Conservation (phyloP, 257 asterid species). For the Penstemon newberryi region DNA sequence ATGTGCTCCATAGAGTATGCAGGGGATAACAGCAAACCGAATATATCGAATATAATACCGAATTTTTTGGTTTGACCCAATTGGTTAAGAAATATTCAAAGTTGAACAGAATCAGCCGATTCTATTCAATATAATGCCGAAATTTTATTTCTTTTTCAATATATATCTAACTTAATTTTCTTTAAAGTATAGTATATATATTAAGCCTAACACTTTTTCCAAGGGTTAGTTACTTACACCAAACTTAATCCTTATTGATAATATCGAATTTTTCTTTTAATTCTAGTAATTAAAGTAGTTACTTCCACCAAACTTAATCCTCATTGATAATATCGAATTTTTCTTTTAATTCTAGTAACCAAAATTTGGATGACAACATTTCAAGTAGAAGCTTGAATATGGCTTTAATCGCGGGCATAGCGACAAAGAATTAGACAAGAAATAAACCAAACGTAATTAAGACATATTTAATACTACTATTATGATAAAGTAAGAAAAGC, state of each 20-base stretch:
- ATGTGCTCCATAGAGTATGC: no score
- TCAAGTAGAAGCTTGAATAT: neutral
- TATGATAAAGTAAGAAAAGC: constrained; percentile 1
- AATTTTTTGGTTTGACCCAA: no score
- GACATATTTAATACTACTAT: neutral
- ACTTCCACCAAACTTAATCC: no score
- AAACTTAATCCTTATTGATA: no score
- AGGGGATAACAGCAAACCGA: no score
- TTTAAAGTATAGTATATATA: constrained; percentile 18
- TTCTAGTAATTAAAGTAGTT: constrained; percentile 14
- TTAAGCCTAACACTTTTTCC: no score
- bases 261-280: neutral
- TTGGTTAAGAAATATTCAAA: no score
- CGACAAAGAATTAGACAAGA: constrained; percentile 38
- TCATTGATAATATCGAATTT: neutral
- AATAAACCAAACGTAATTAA: constrained; percentile 25
- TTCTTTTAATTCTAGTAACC: constrained; percentile 18
- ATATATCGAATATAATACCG: no score
- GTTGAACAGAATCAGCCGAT: no score
- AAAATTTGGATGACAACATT: constrained; percentile 24
- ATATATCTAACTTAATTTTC: neutral
- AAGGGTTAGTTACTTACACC: no score
- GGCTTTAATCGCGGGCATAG: constrained; percentile 22
- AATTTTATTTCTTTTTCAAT: no score
- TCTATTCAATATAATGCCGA: no score